phyloP scores from a whole-genome alignment of 2,329 filamentous ascomycete species.

The Penicillium paneum region DNA sequence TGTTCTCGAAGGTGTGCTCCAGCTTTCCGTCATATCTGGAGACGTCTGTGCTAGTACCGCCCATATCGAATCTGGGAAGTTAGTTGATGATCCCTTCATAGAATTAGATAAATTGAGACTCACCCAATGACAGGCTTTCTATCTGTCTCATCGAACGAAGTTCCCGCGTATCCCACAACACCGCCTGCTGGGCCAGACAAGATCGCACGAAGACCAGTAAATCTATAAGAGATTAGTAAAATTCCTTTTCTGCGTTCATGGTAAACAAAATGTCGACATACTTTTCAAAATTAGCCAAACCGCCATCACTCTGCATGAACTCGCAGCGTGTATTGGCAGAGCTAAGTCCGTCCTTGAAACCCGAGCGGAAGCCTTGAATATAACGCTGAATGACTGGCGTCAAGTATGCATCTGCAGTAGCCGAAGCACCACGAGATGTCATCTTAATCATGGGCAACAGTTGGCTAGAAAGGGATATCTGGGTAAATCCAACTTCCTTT shows the following conservation, averaged over 20 bases:
- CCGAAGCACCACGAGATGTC: constrained; percentile 67
- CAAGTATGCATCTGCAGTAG: constrained; percentile 71
- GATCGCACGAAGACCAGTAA: constrained; percentile 63
- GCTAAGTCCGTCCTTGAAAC: constrained; percentile 65
- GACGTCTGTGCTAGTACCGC: constrained; percentile 84
- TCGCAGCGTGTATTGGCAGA: not conserved
- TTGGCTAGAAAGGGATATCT: constrained; percentile 73
- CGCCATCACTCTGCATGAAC: not conserved
- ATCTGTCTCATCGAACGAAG: constrained; percentile 75
- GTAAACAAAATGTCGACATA: not conserved
- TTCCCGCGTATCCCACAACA: constrained; percentile 84
- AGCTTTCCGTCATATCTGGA: constrained; percentile 84
- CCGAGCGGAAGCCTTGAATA: constrained; percentile 71
- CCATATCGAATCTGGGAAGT: constrained; percentile 71
- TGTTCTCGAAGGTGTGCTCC: constrained; percentile 92
- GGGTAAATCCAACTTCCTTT: constrained; percentile 66
- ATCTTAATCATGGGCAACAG: constrained; percentile 65
- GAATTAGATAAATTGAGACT: not conserved
- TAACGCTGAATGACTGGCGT: constrained; percentile 72
- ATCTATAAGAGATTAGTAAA: not conserved
- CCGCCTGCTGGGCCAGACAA: constrained; percentile 87
- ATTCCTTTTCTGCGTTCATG: not conserved
- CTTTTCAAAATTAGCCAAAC: not conserved
- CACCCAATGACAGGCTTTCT: constrained; percentile 68
- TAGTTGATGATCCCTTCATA: not conserved